phyloP scores from a whole-genome alignment of 352 stramenopile species.

The Phytophthora citricola region DNA sequence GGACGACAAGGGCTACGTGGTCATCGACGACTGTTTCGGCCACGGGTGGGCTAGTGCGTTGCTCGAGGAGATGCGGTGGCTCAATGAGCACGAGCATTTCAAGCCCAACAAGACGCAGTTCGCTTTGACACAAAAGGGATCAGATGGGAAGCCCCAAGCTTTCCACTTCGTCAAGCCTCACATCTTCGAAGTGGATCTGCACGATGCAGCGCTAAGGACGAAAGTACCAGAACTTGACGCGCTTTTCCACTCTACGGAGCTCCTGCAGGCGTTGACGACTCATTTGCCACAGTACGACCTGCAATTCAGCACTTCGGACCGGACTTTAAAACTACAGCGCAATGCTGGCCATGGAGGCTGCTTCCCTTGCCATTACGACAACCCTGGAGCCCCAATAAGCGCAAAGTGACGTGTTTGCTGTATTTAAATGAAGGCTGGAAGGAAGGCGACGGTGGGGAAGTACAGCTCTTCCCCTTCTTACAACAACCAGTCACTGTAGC shows the following conservation, averaged over 20 bases:
- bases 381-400: slow-evolving; percentile 77
- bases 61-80: slow-evolving; percentile 70
- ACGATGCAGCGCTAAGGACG: slow-evolving; percentile 58
- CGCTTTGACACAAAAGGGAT: slow-evolving; percentile 50
- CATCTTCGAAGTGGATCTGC: slow-evolving; percentile 86
- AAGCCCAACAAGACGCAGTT: slow-evolving; percentile 88
- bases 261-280: slow-evolving; percentile 54
- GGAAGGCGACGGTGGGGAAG: slow-evolving; percentile 69
- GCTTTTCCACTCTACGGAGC: slow-evolving; percentile 66
- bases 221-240: slow-evolving; percentile 72
- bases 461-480: slow-evolving; percentile 82
- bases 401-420: slow-evolving; percentile 80
- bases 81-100: slow-evolving; percentile 60
- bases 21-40: slow-evolving; percentile 79
- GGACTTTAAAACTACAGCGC: slow-evolving; percentile 82
- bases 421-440: slow-evolving; percentile 84
- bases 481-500: slow-evolving; percentile 59
- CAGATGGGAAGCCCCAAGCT: slow-evolving; percentile 34
- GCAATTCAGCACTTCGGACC: slow-evolving; percentile 60
- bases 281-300: slow-evolving; percentile 66
- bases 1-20: slow-evolving; percentile 59
- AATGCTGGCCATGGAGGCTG: slow-evolving; percentile 77
- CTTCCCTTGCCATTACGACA: slow-evolving; percentile 89
- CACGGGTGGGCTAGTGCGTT: slow-evolving; percentile 58
- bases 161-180: slow-evolving; percentile 83